Base-by-base conservation (phyloP, 2,329 filamentous ascomycete genomes). In the Biscogniauxia mediterranea region DNA sequence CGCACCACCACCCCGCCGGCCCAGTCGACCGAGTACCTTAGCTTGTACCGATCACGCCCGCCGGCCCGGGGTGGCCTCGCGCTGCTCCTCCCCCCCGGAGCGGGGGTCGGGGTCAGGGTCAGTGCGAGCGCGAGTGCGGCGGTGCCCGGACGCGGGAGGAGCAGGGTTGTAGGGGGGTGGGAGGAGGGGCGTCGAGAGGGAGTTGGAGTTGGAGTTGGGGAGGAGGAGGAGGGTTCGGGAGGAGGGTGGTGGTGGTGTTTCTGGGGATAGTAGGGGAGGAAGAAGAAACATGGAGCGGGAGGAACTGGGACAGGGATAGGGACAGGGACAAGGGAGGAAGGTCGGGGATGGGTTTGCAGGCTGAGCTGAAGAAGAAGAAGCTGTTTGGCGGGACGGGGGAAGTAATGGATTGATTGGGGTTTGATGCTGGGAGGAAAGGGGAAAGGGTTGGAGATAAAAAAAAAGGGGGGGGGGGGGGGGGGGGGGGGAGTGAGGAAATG, bases 1-100 rank as follows among this genome's bases (percentile, higher is more conserved):
- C n/a, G n/a, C n/a, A n/a, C 17, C 61, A 66, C 66, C 9, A 69
- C 66, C 21, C 69, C 71, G 32, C 69, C 69, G 1, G 66, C 70
- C 19, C 67, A 70, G 61, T 68, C 65, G 5, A 56, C 61, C 15
- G 70, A 73, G 60, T 69, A 67, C 25, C 53, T 71, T 3, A 63
- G 69, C n/a, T 49, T 63, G 8, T 71, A 71, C 59, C 28, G 58
- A 19, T 57, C 64, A 5, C 21, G 50, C 19, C 49, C 52, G 26
- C 28, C n/a, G n/a, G n/a, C n/a, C n/a, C n/a, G n/a, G n/a, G n/a
- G n/a, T n/a, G n/a, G n/a, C n/a, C n/a, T n/a, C n/a, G n/a, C n/a
- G n/a, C n/a, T n/a, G n/a, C n/a, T n/a, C n/a, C n/a, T n/a, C n/a
- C n/a, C n/a, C n/a, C n/a, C n/a, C n/a, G n/a, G n/a, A n/a, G n/a